Percentiles rank a stretch among this genome's conserved stretches.
Conservation (phyloP, 768 basidiomycete species). For the Lactarius quietus region DNA sequence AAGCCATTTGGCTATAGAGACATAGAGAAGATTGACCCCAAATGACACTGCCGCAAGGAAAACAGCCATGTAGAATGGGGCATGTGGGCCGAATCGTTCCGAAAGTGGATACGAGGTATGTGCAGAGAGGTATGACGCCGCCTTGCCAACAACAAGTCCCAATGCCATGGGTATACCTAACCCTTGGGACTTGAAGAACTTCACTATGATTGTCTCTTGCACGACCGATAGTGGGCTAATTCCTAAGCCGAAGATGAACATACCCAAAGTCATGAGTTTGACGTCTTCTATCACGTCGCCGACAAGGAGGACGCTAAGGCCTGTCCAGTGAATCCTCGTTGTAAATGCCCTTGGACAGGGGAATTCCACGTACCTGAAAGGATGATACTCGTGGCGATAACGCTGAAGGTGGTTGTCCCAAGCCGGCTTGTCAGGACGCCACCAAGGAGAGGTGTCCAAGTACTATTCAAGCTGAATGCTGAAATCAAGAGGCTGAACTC, state of each 20-base stretch:
- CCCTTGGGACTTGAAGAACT: slow-evolving; percentile 73
- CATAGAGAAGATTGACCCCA: slow-evolving; percentile 62
- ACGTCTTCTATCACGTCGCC: slow-evolving; percentile 60
- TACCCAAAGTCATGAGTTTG: slow-evolving; percentile 67
- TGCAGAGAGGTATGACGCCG: slow-evolving; percentile 70
- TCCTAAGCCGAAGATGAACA: slow-evolving; percentile 78
- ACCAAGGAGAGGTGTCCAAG: slow-evolving; percentile 75
- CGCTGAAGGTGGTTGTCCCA: slow-evolving; percentile 67
- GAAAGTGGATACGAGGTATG: slow-evolving; percentile 75
- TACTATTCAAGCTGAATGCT: slow-evolving; percentile 69
- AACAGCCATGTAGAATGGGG: slow-evolving; percentile 71
- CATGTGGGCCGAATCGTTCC: slow-evolving; percentile 58
- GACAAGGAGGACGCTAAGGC: slow-evolving; percentile 61
- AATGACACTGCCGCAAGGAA: slow-evolving; percentile 63
- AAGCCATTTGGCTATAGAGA: slow-evolving; percentile 61
- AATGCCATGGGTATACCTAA: slow-evolving; percentile 75
- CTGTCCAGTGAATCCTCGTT: slow-evolving; percentile 33
- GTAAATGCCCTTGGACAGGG: slow-evolving; percentile 12
- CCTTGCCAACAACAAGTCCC: slow-evolving; percentile 81
- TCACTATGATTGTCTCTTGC: slow-evolving; percentile 82
- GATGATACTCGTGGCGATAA: slow-evolving; percentile 72
- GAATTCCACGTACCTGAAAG: slow-evolving; percentile 45
- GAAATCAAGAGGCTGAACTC: slow-evolving; percentile 77
- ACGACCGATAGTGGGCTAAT: slow-evolving; percentile 78
- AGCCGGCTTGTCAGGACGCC: slow-evolving; percentile 67